Conservation (phyloP, 2,329 filamentous ascomycete species). For the Epichloe uncinata region DNA sequence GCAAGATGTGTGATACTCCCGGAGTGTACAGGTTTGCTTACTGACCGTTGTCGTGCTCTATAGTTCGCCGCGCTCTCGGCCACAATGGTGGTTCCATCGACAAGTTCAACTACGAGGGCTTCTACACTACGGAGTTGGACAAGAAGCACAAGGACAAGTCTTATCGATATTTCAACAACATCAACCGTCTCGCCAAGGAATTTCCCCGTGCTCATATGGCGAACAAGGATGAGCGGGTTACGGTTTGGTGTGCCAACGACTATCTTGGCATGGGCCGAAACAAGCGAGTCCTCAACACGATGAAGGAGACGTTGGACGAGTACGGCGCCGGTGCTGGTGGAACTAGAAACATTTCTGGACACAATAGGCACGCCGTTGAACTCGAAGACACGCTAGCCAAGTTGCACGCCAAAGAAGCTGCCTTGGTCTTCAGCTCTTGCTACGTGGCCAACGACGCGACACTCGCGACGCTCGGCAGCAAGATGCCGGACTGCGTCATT, state of each 20-base stretch:
- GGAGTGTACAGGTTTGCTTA: not conserved
- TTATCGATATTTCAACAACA: conserved; percentile 99
- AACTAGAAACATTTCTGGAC: conserved; percentile 93
- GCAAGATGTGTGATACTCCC: not conserved
- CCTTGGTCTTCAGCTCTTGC: conserved; percentile 92
- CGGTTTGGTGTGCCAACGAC: conserved; percentile 98
- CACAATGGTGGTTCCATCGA: conserved; percentile 16
- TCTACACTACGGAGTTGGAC: conserved; percentile 78
- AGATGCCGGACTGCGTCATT: conserved; percentile 91
- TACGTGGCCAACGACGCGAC: conserved; percentile 98
- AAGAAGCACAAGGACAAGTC: conserved; percentile 99
- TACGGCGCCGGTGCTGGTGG: conserved; percentile 94
- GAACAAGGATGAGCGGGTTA: conserved; percentile 69
- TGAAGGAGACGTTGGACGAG: conserved; percentile 89
- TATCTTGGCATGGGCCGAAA: conserved; percentile 98
- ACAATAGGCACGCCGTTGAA: conserved; percentile 85
- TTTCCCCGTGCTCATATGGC: conserved; percentile 92
- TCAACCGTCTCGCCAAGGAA: conserved; percentile 92
- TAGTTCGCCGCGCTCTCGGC: conserved; percentile 2
- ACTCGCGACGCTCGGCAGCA: conserved; percentile 89
- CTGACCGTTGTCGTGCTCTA: not conserved
- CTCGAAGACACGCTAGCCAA: conserved; percentile 74
- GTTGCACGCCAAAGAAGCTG: conserved; percentile 81
- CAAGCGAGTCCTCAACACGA: conserved; percentile 68
- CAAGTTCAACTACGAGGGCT: conserved; percentile 82